phyloP scores from a whole-genome alignment of 345 rosid species.

The Triadica sebifera region DNA sequence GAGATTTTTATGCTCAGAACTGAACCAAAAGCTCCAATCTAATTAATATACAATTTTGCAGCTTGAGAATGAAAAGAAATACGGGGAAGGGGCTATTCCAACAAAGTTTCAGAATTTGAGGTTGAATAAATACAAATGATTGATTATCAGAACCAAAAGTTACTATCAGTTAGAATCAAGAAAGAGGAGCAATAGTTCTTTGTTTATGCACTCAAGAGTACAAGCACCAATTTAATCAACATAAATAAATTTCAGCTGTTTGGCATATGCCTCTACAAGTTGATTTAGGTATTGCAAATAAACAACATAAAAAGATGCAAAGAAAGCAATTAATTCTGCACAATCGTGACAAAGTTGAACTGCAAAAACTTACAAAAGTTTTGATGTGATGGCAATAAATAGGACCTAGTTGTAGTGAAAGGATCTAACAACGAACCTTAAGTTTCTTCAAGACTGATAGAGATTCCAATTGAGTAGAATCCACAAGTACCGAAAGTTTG shows the following conservation, averaged over 20 bases:
- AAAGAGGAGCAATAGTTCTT: no score
- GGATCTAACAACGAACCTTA: constrained; percentile 46
- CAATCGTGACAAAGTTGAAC: constrained; percentile 8
- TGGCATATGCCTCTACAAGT: background rate
- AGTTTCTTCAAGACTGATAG: constrained; percentile 59
- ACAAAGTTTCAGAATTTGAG: constrained; percentile 11
- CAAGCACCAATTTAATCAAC: background rate
- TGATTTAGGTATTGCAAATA: background rate
- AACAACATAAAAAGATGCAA: background rate
- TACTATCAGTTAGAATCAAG: background rate
- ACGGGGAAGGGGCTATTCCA: background rate
- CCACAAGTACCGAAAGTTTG: constrained; percentile 41
- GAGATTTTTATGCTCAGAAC: constrained; percentile 48
- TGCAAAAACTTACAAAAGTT: background rate
- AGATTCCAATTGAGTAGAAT: constrained; percentile 77
- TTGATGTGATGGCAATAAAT: background rate
- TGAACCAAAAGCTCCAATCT: constrained; percentile 25
- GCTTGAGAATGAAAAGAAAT: background rate
- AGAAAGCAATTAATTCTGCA: background rate
- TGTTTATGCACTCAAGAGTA: background rate
- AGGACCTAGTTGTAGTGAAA: background rate
- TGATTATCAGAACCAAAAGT: constrained; percentile 3
- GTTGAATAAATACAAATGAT: constrained; percentile 5
- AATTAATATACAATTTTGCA: background rate
- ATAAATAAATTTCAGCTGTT: constrained; percentile 6